These are phyloP conservation scores for Halenospora varia DNA, from an alignment of 495 filamentous ascomycete species.

Conservation along the genomic window DNA sequence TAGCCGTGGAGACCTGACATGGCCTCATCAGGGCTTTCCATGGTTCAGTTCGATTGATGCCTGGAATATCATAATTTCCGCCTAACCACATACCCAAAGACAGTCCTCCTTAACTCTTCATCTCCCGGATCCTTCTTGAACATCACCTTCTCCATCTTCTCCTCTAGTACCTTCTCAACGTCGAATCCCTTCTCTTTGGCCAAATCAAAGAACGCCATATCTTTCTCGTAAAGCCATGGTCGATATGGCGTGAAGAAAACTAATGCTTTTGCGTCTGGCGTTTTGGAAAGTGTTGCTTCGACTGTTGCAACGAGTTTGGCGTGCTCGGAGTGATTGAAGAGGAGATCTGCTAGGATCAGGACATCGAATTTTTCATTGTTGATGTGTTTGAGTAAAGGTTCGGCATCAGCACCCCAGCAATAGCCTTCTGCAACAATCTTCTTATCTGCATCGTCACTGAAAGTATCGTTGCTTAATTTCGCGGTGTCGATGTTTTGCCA, in stretches of 20 bases:
- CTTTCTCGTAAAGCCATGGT: constrained; percentile 81
- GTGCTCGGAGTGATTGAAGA: constrained; percentile 89
- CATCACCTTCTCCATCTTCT: constrained; percentile 75
- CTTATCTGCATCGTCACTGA: constrained; percentile 11
- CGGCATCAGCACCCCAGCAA: constrained; percentile 67
- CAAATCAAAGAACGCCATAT: constrained; percentile 80
- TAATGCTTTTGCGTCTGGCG: constrained; percentile 56
- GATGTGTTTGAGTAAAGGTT: constrained; percentile 43
- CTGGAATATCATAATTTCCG: constrained; percentile 41
- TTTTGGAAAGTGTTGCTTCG: constrained; percentile 52
- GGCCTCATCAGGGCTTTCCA: too few relatives aligned
- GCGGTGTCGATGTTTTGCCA: constrained; percentile 60
- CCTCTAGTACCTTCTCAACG: constrained; percentile 76
- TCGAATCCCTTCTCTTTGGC: constrained; percentile 61
- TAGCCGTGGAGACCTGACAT: too few relatives aligned
- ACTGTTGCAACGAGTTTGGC: constrained; percentile 68
- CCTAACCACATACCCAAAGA: constrained; percentile 71
- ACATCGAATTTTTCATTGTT: constrained; percentile 62
- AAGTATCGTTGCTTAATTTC: neutral
- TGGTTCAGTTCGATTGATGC: too few relatives aligned
- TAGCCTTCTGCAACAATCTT: constrained; percentile 57
- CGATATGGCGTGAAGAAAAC: constrained; percentile 94
- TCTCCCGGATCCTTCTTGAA: constrained; percentile 86
- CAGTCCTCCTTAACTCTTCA: constrained; percentile 68
- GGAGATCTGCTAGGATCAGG: constrained; percentile 79